Conservation (phyloP, 1,139 yeast genomes). For the Yamadazyma membranifaciens region DNA sequence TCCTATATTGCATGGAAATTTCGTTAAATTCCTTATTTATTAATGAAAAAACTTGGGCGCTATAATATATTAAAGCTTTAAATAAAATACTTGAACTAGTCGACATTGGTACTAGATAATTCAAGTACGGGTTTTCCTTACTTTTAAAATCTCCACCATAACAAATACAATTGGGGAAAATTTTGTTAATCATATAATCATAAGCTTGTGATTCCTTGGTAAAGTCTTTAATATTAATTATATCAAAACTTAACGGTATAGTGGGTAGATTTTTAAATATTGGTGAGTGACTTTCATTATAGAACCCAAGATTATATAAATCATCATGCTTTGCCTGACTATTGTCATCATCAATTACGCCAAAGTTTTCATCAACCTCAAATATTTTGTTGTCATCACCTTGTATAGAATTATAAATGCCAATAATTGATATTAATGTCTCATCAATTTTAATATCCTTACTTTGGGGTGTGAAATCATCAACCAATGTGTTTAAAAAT, state of each 20-base stretch:
- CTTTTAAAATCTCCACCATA: constrained; percentile 16
- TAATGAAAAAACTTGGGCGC: constrained; percentile 31
- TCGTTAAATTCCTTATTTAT: constrained; percentile 21
- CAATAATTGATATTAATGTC: constrained; percentile 7
- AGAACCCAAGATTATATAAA: not conserved
- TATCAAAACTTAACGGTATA: constrained; percentile 9
- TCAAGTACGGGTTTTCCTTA: constrained; percentile 29
- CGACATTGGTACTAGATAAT: constrained; percentile 33
- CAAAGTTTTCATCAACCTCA: not conserved
- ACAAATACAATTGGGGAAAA: constrained; percentile 36
- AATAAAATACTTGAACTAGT: constrained; percentile 25
- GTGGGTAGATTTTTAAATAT: not conserved
- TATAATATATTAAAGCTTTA: constrained; percentile 31
- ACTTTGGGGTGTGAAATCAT: constrained; percentile 17
- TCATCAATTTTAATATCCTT: constrained; percentile 1
- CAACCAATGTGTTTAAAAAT: constrained; percentile 23
- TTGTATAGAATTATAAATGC: constrained; percentile 9
- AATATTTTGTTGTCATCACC: not conserved
- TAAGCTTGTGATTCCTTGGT: constrained; percentile 21
- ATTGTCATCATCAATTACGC: not conserved
- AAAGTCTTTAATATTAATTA: not conserved
- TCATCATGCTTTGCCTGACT: not conserved
- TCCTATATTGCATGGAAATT: constrained; percentile 23
- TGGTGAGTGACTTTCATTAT: not conserved
- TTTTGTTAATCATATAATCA: constrained; percentile 27